Conservation (phyloP, 306 rosid species). For the Pachyrhizus erosus region DNA sequence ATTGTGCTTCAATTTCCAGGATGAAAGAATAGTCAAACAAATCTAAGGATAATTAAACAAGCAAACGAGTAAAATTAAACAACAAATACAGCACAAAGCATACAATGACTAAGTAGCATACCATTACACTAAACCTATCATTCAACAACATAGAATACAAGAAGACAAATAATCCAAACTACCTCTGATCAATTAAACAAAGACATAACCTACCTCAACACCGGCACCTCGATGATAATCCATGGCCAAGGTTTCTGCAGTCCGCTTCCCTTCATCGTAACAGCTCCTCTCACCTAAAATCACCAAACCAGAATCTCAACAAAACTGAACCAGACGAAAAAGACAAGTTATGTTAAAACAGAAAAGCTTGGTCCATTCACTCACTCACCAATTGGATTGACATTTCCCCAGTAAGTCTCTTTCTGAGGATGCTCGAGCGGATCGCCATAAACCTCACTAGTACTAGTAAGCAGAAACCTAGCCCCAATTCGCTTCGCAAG, state of each 20-base stretch:
- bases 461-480: slow-evolving; percentile 89
- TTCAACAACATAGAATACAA: slow-evolving; percentile 9
- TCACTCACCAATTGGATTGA: slow-evolving; percentile 88
- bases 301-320: slow-evolving; percentile 8
- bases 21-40: not conserved
- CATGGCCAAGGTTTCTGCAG: slow-evolving; percentile 93
- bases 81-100: not conserved
- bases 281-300: slow-evolving; percentile 92
- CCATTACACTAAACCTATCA: not conserved
- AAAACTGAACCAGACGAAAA: not conserved
- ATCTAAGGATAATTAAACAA: not conserved
- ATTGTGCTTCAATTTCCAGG: not conserved
- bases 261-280: slow-evolving; percentile 97
- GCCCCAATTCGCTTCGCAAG: slow-evolving; percentile 98
- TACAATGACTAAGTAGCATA: not conserved
- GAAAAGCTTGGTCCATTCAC: not conserved
- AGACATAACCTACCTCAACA: slow-evolving; percentile 72
- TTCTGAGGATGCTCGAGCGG: slow-evolving; percentile 98
- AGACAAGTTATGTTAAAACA: not conserved
- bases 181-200: slow-evolving; percentile 23
- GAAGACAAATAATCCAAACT: not conserved
- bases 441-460: slow-evolving; percentile 97
- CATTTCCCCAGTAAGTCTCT: slow-evolving; percentile 99
- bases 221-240: slow-evolving; percentile 98
- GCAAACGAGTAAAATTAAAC: no score